Conservation (phyloP, 495 filamentous ascomycete species). For the Chaetomium fimeti region DNA sequence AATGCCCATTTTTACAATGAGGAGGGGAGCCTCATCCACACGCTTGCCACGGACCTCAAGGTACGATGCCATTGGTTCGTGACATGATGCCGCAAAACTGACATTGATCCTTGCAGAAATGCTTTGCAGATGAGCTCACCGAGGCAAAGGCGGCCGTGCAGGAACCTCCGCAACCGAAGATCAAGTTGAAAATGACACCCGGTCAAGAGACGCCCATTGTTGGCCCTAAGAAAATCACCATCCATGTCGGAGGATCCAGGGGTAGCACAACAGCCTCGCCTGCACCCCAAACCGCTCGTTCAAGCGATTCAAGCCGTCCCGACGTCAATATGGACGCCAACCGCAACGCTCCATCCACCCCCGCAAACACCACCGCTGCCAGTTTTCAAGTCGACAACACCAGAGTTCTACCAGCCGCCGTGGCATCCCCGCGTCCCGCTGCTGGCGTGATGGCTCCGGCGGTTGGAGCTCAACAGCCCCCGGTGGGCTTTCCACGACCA, state of each 20-base stretch:
- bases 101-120: slow-evolving; percentile 43
- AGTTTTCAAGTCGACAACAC: slow-evolving; percentile 43
- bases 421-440: slow-evolving; percentile 51
- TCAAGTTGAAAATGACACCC: slow-evolving; percentile 67
- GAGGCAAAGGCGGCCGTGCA: slow-evolving; percentile 64
- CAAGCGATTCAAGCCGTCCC: slow-evolving; percentile 34
- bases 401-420: slow-evolving; percentile 46
- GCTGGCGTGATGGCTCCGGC: slow-evolving; percentile 44
- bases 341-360: slow-evolving; percentile 24
- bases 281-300: slow-evolving; percentile 49
- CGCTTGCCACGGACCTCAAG: slow-evolving; percentile 71
- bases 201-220: slow-evolving; percentile 37
- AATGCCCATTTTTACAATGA: slow-evolving; percentile 90
- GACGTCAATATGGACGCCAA: slow-evolving; percentile 35
- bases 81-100: not conserved
- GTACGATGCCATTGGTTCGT: slow-evolving; percentile 43
- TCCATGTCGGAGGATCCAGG: slow-evolving; percentile 53
- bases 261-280: slow-evolving; percentile 54
- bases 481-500: slow-evolving; percentile 30
- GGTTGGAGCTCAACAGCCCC: slow-evolving; percentile 41
- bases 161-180: slow-evolving; percentile 67
- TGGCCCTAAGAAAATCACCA: slow-evolving; percentile 53
- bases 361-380: slow-evolving; percentile 27
- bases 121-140: slow-evolving; percentile 62
- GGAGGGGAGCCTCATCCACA: slow-evolving; percentile 74